A percentile compares a stretch with the other conserved stretches of the same genome.
These are phyloP conservation scores for Nicotiana tabacum DNA, from an alignment of 257 asterid species.

Conservation along the genomic window DNA sequence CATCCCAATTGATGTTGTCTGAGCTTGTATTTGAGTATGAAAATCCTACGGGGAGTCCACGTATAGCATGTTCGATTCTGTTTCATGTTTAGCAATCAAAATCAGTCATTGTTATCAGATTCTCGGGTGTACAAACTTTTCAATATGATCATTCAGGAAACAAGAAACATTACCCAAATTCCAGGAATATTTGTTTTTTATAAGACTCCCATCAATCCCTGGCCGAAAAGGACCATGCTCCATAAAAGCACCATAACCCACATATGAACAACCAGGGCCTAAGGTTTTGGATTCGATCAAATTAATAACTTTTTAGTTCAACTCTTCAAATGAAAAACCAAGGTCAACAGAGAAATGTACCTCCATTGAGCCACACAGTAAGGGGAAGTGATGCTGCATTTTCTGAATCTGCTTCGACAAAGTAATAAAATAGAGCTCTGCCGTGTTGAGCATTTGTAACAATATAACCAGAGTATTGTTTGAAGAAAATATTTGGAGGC, in stretches of 20 bases:
- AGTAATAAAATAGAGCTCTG: conserved; percentile 20
- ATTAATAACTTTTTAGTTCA: not conserved
- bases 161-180: conserved; percentile 16
- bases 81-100: not conserved
- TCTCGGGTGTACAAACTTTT: not conserved
- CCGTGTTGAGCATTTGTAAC: conserved; percentile 17
- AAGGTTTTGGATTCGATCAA: not conserved
- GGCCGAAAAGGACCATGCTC: conserved; percentile 27
- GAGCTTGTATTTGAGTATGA: conserved; percentile 28
- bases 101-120: not conserved
- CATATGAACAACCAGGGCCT: conserved; percentile 29
- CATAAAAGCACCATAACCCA: conserved; percentile 26
- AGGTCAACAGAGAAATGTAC: not conserved
- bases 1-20: conserved; percentile 19
- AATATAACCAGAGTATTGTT: conserved; percentile 25
- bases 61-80: conserved; percentile 28
- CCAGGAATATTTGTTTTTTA: conserved; percentile 24
- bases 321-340: not conserved
- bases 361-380: conserved; percentile 27
- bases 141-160: not conserved
- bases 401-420: conserved; percentile 20
- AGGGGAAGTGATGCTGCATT: conserved; percentile 18
- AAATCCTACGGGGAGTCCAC: conserved; percentile 34
- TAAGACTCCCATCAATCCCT: conserved; percentile 9
- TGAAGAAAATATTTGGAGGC: conserved; percentile 9